Evolutionary conservation across 2,329 filamentous ascomycete species (phyloP).

Genomic region (Paecilomyces sp.): DNA sequence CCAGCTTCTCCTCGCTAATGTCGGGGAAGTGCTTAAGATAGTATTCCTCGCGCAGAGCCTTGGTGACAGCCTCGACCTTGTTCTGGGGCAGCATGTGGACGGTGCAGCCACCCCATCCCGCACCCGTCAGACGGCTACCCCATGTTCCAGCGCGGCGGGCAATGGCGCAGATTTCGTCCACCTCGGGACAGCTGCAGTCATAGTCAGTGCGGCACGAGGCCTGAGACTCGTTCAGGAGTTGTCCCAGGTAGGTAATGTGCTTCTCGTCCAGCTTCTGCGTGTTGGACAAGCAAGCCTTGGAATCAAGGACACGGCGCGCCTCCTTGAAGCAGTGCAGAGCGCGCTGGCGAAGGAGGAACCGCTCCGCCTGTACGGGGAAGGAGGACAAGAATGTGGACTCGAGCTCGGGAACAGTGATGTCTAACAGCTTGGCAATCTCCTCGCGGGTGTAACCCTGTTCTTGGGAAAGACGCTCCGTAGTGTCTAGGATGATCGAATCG

Average conservation of each 20-base stretch:
- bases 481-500: slow-evolving; percentile 61
- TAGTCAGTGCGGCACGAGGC: slow-evolving; percentile 78
- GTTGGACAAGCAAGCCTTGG: slow-evolving; percentile 64
- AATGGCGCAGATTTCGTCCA: slow-evolving; percentile 81
- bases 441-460: slow-evolving; percentile 82
- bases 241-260: slow-evolving; percentile 67
- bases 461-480: slow-evolving; percentile 63
- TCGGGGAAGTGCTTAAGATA: slow-evolving; percentile 65
- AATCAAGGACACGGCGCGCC: slow-evolving; percentile 75
- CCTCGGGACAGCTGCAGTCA: slow-evolving; percentile 85
- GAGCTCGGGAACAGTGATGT: slow-evolving; percentile 62
- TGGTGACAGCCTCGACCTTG: slow-evolving; percentile 70
- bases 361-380: slow-evolving; percentile 81
- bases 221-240: slow-evolving; percentile 83
- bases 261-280: slow-evolving; percentile 52
- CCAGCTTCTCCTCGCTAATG: slow-evolving; percentile 64
- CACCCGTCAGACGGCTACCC: slow-evolving; percentile 81
- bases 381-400: slow-evolving; percentile 74
- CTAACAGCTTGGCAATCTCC: slow-evolving; percentile 69
- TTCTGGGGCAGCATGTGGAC: slow-evolving; percentile 85
- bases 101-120: slow-evolving; percentile 93
- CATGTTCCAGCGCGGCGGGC: slow-evolving; percentile 72
- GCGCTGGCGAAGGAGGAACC: slow-evolving; percentile 80
- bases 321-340: slow-evolving; percentile 88
- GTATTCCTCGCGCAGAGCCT: slow-evolving; percentile 73